A percentile compares a stretch with the other conserved stretches of the same genome.
phyloP scores from a whole-genome alignment of 805 yeast genomes.

The Schizosaccharomyces lindneri region DNA sequence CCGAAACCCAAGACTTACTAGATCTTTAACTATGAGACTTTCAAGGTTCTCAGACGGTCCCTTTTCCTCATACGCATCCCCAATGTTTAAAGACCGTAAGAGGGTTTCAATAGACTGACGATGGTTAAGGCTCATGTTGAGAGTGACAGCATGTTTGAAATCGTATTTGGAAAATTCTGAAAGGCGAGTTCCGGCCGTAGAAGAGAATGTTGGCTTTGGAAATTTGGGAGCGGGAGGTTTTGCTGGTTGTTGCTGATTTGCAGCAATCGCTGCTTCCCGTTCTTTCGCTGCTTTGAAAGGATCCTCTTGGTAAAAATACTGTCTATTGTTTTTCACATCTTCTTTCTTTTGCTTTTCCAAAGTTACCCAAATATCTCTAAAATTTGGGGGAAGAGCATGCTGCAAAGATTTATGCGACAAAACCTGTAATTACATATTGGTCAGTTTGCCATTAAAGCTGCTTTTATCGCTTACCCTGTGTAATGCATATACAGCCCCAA shows the following conservation, averaged over 20 bases:
- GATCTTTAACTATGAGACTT: neutral
- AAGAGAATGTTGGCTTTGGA: neutral
- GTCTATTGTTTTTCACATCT: conserved; percentile 22
- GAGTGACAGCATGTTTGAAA: neutral
- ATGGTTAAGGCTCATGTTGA: neutral
- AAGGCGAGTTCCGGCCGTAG: neutral
- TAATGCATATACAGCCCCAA: conserved; percentile 70
- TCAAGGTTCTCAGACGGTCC: neutral
- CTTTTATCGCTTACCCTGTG: conserved; percentile 22
- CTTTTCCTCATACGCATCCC: neutral
- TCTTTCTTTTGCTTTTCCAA: conserved; percentile 36
- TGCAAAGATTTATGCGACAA: conserved; percentile 62
- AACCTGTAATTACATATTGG: conserved; percentile 13
- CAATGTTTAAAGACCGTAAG: neutral
- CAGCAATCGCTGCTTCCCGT: conserved; percentile 23
- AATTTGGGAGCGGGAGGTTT: neutral
- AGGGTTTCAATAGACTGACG: neutral
- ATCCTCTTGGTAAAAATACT: conserved; percentile 36
- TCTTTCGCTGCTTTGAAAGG: conserved; percentile 56
- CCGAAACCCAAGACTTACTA: conserved; percentile 3
- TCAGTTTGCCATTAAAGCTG: neutral
- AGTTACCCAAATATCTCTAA: conserved; percentile 52
- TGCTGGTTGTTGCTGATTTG: conserved; percentile 3
- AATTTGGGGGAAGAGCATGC: conserved; percentile 67
- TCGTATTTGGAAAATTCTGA: neutral